Percentiles rank a stretch among this genome's conserved stretches.
Evolutionary conservation across 164 flowering plant species (phyloP).

Genomic region (Litsea cubeba): DNA sequence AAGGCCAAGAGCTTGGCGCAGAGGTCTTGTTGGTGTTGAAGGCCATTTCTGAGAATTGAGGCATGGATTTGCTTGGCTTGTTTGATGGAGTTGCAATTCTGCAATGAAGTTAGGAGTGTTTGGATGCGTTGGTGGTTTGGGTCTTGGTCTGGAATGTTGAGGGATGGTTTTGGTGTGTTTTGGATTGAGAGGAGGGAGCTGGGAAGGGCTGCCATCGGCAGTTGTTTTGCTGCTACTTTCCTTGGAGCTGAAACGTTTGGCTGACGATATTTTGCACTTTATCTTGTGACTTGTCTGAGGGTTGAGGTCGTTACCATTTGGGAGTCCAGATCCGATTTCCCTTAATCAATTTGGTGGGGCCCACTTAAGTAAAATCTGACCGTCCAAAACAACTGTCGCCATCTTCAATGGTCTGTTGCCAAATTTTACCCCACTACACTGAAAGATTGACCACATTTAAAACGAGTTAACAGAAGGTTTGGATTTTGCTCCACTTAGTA

Average conservation of each 20-base stretch:
- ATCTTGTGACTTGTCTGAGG: not conserved
- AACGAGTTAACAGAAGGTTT: too few species aligned
- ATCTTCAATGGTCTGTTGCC: too few species aligned
- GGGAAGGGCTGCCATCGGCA: constrained; percentile 1
- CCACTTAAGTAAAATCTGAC: too few species aligned
- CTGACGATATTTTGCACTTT: not conserved
- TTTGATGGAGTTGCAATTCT: constrained; percentile 12
- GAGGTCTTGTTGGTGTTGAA: constrained; percentile 4
- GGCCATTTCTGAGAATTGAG: constrained; percentile 14
- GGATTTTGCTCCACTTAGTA: too few species aligned
- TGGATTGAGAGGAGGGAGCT: constrained; percentile 1
- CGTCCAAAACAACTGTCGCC: too few species aligned
- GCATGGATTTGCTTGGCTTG: constrained; percentile 28
- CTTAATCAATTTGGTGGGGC: too few species aligned
- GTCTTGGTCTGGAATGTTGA: not conserved
- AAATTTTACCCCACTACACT: too few species aligned
- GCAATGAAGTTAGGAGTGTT: constrained; percentile 2
- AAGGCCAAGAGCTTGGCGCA: constrained; percentile 17
- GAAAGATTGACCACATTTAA: too few species aligned
- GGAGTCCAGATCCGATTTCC: not conserved
- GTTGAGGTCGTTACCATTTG: not conserved
- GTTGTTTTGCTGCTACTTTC: not conserved
- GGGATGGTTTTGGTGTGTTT: not conserved
- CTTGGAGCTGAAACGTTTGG: not conserved
- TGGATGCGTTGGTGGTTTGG: not conserved